Evolutionary conservation across 768 basidiomycete species (phyloP).

Genomic region (Hygrophorus russula): DNA sequence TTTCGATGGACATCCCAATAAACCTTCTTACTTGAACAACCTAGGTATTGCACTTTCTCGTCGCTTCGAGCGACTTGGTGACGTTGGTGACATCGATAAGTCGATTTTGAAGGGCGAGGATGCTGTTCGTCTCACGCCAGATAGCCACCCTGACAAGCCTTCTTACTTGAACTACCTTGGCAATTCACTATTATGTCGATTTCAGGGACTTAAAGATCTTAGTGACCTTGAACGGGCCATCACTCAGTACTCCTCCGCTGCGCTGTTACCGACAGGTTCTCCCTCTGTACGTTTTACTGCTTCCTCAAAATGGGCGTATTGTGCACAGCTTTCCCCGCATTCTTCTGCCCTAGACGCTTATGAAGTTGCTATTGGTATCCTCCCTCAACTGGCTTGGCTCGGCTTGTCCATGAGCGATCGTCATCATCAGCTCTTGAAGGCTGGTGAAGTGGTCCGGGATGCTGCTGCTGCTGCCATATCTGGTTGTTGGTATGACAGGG

Average conservation of each 20-base stretch:
- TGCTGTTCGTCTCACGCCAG: background rate
- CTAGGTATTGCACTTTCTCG: slow-evolving; percentile 1
- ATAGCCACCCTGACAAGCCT: slow-evolving; percentile 6
- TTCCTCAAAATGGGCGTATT: background rate
- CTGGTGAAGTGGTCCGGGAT: slow-evolving; percentile 2
- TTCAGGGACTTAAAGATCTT: slow-evolving; percentile 5
- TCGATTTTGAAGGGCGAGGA: background rate
- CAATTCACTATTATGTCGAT: slow-evolving; percentile 10
- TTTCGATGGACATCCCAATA: slow-evolving; percentile 3
- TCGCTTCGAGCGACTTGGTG: slow-evolving; percentile 4
- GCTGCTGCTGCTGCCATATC: slow-evolving; percentile 11
- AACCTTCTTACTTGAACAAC: slow-evolving; percentile 1
- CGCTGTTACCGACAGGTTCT: background rate
- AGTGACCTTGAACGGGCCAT: slow-evolving; percentile 8
- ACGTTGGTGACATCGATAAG: slow-evolving; percentile 2
- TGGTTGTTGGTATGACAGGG: no score
- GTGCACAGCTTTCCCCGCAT: background rate
- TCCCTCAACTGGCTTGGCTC: slow-evolving; percentile 11
- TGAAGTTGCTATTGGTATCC: slow-evolving; percentile 4
- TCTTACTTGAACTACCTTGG: slow-evolving; percentile 3
- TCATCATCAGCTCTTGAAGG: slow-evolving; percentile 3
- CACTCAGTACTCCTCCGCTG: background rate
- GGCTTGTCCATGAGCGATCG: slow-evolving; percentile 7
- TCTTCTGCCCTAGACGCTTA: background rate
- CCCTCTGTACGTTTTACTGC: background rate